Evolutionary conservation across 495 filamentous ascomycete species (phyloP), one percentile per base, ranked within the genome.

Genomic region (Haplographium delicatum): DNA sequence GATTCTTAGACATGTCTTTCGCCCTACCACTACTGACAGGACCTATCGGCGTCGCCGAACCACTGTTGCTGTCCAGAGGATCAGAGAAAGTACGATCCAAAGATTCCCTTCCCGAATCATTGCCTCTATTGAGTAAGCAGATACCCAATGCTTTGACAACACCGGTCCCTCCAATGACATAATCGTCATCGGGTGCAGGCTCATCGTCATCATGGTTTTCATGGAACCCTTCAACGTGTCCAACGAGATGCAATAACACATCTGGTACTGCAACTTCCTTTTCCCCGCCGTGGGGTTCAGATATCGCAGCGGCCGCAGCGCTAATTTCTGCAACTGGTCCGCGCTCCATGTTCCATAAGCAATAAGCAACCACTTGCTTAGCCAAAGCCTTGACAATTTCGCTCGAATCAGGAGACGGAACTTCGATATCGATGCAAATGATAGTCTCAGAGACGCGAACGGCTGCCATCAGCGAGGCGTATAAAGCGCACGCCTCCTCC

Each of bases 151-250:
- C 91, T 66, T 96, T 95, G 27, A 95, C 93, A 0, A 98, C 88
- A 52, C 91, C 93, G 0, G 91, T 95, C 16, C 91, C 91, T 30
- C 91, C 90, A 59, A 98, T 89, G 31, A 97, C 89, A 66, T 97
- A 96, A 62, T 96, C 88, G 38, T 94, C 86, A 55, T 94, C 89
- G 1, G 91, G 88, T 22, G 88, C 85, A 15, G 81, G 75, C 3
- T 86, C 83, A 47, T 84, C 79, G 23, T 85, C 77, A 26, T 82
- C 80, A 33, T 86, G 77, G 44, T 67, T 72, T 26, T 67, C 74
- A 25, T 68, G 69, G 11, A 65, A 62, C 34, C 72, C 68, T 33
- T 78, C 77, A 38, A 91, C 80, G 37, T 75, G 69, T n/a, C 76
- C 76, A 27, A 80, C 69, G 33, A 81, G 68, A 51, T 79, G 73